Evolutionary conservation across 768 basidiomycete genomes (phyloP), one percentile per base, ranked within the genome.

Genomic region (Polyporus arcularius): DNA sequence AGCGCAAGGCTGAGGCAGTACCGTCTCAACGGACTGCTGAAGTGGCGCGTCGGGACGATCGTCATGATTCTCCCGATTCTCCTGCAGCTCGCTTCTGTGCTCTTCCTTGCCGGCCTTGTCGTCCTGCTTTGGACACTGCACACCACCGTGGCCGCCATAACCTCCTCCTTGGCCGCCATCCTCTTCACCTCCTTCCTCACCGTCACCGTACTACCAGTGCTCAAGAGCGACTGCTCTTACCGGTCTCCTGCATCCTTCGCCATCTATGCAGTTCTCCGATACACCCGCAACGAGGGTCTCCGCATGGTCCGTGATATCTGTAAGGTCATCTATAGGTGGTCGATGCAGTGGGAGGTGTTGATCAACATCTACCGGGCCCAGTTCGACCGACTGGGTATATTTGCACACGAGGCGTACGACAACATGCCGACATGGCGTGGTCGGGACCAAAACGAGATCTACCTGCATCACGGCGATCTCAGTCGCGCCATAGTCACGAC

Each of bases 1-100:
- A 26, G 21, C 21, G 21, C 21, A 26, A 26, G 21, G 21, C 21
- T 26, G 21, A 26, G 21, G 21, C 21, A 26, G 21, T 66, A 66
- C 26, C 67, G 72, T 12, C 57, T 63, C 28, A 60, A 67, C 15
- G 66, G 63, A 30, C 60, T 70, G 41, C 43, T 61, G 2, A 53
- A 55, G 15, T 72, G 69, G 69, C 57, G 60, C 15, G 65, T 72
- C 14, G 57, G 57, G n/a, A 65, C 56, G 32, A 67, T 72, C 12
- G 54, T 70, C 31, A 58, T 58, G 15, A 26, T 58, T 14, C 58
- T 72, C 16, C 70, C 70, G 21, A 56, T 62, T 50, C 57, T 65
- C 8, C 58, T 65, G 4, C 59, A 62, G 51, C 31, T 60, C 55
- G 52, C 55, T 9, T 35, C 62, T 4, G 59, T 62, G 2, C 62